Base-by-base conservation (phyloP, 192 early-diverging fungal species). In the Ambispora gerdemannii region DNA sequence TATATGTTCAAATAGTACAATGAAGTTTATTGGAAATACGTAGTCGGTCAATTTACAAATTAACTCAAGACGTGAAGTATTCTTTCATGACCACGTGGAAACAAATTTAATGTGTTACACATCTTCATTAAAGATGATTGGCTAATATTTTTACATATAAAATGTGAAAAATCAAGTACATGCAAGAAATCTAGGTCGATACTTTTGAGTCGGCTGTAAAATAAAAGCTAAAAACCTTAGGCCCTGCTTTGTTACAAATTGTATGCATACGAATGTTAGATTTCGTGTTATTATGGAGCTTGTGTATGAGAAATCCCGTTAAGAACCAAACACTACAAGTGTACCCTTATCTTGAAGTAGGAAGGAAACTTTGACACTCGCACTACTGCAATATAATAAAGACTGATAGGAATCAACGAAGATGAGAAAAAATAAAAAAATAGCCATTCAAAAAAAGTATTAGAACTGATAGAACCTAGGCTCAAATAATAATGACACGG, bases 291-390 rank as follows among this genome's bases (percentile, higher is more conserved):
- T 56, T 22, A 56, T 25, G 22, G 24, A 56, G 24, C 24, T 56
- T 56, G 53, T 7, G 3, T 25, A 56, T 56, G 53, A 56, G 3
- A 56, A 56, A 22, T 56, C 24, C 24, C 22, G 0, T n/a, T 24
- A 56, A 56, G 24, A 56, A 56, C 13, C 19, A 56, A 25, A 56
- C 30, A 25, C 53, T 30, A 24, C 53, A 56, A 56, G 30, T 25
- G 22, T 56, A 56, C 53, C 28, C 53, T 56, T 56, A 25, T 56
- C 17, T 56, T 25, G 53, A 56, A 56, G 20, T 56, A 56, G 53
- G 53, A 56, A 25, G 20, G 24, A 22, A 56, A 56, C 22, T 30
- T 24, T 56, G 53, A 22, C 25, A 56, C 24, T 11, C 22, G 2
- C 53, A 56, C 30, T 56, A 56, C 30, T 56, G 53, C 24, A 56